These are phyloP conservation scores for Suhomyces kunorum DNA, from an alignment of 1,139 yeast genomes.

Conservation along the genomic window DNA sequence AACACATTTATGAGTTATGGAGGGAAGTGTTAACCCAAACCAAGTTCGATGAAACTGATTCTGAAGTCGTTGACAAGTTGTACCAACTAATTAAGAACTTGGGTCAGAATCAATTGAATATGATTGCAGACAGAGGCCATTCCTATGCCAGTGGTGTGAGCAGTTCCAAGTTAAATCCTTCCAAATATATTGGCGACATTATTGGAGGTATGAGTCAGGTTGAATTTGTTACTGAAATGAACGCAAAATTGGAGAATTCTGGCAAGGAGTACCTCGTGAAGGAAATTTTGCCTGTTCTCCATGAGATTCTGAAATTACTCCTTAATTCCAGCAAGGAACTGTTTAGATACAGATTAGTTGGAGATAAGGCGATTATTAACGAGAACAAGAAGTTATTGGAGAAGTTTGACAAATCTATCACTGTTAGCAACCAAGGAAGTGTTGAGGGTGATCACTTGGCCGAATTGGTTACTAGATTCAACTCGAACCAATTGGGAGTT, in stretches of 20 bases:
- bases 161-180: slow-evolving; percentile 60
- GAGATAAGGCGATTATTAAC: slow-evolving; percentile 46
- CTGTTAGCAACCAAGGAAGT: slow-evolving; percentile 1
- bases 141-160: slow-evolving; percentile 74
- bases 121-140: slow-evolving; percentile 87
- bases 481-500: slow-evolving; percentile 14
- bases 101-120: slow-evolving; percentile 77
- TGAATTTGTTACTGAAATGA: slow-evolving; percentile 64
- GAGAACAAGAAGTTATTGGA: slow-evolving; percentile 45
- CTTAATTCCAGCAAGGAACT: slow-evolving; percentile 30
- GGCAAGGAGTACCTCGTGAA: slow-evolving; percentile 55
- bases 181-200: slow-evolving; percentile 61
- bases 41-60: slow-evolving; percentile 47
- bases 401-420: slow-evolving; percentile 31
- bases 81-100: slow-evolving; percentile 69
- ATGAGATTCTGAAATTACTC: slow-evolving; percentile 52
- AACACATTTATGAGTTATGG: slow-evolving; percentile 65
- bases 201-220: slow-evolving; percentile 78
- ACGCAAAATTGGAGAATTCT: slow-evolving; percentile 45
- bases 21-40: slow-evolving; percentile 68
- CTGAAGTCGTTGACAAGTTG: slow-evolving; percentile 66
- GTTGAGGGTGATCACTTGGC: slow-evolving; percentile 6
- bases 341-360: slow-evolving; percentile 60
- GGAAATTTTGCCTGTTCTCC: slow-evolving; percentile 64
- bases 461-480: slow-evolving; percentile 14